Conservation (phyloP, 768 basidiomycete species). For the Scleroderma bovista region DNA sequence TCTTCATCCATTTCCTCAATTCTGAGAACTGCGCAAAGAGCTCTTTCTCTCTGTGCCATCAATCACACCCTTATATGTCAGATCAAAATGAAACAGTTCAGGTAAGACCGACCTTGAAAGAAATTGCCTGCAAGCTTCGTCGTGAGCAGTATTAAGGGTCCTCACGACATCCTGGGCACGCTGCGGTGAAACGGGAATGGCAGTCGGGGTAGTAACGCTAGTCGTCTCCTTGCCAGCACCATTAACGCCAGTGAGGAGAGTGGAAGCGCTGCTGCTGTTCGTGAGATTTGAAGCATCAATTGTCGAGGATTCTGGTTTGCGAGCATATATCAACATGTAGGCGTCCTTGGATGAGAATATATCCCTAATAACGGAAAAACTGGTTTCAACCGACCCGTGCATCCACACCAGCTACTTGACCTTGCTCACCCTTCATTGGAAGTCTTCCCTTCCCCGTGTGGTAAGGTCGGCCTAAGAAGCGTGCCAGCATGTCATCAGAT, state of each 20-base stretch:
- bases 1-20: slow-evolving; percentile 47
- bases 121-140: slow-evolving; percentile 47
- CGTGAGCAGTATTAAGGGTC: slow-evolving; percentile 50
- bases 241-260: slow-evolving; percentile 10
- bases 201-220: neutral
- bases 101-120: slow-evolving; percentile 36
- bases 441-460: slow-evolving; percentile 14
- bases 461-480: slow-evolving; percentile 15
- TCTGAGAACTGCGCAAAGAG: slow-evolving; percentile 42
- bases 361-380: slow-evolving; percentile 31
- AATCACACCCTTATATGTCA: neutral
- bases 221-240: neutral
- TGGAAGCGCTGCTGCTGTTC: slow-evolving; percentile 8
- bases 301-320: slow-evolving; percentile 27
- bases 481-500: neutral
- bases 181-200: slow-evolving; percentile 43
- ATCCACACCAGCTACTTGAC: slow-evolving; percentile 70
- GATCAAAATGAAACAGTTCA: no score
- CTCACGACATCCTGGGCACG: slow-evolving; percentile 51
- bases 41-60: slow-evolving; percentile 36
- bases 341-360: slow-evolving; percentile 75
- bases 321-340: slow-evolving; percentile 91
- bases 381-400: slow-evolving; percentile 9
- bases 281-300: slow-evolving; percentile 9
- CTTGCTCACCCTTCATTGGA: slow-evolving; percentile 74